Percentiles rank a stretch among this genome's conserved stretches.
These are phyloP conservation scores for Mytilinidion resinicola DNA, from an alignment of 495 filamentous ascomycete genomes.

Conservation along the genomic window DNA sequence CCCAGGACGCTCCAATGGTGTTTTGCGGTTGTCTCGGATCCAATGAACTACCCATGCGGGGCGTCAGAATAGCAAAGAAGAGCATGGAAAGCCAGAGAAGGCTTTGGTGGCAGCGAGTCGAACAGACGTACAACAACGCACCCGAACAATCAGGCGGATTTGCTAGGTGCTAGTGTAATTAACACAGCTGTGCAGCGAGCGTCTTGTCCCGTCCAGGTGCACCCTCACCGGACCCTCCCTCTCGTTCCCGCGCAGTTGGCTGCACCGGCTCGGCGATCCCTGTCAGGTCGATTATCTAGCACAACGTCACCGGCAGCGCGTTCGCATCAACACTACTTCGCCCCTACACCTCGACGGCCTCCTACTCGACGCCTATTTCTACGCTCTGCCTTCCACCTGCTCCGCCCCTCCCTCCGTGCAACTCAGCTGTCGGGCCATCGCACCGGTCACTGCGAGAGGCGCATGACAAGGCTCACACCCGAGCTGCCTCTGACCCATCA, in stretches of 20 bases:
- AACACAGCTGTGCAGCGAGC: no score
- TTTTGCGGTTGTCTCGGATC: no score
- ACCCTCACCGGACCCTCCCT: no score
- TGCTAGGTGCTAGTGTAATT: no score
- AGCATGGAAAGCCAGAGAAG: slow-evolving; percentile 13
- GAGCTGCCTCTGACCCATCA: slow-evolving; percentile 1
- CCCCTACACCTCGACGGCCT: neutral
- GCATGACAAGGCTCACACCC: slow-evolving; percentile 17
- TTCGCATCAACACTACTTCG: neutral
- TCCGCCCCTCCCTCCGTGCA: slow-evolving; percentile 5
- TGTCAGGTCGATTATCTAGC: neutral
- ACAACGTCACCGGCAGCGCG: slow-evolving; percentile 2
- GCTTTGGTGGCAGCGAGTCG: neutral
- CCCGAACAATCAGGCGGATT: no score
- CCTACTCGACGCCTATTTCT: neutral
- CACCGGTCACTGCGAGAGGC: slow-evolving; percentile 9
- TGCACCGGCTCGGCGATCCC: no score
- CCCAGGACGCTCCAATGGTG: no score
- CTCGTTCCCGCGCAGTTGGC: no score
- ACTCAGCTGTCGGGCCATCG: neutral
- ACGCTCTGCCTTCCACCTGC: neutral
- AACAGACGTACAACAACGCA: no score
- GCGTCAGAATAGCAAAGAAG: neutral
- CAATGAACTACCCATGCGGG: no score
- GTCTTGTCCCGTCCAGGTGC: no score